Evolutionary conservation across 169 alveolate genomes (phyloP), one percentile per base, ranked within the genome.

Genomic region (Plasmodium adleri): DNA sequence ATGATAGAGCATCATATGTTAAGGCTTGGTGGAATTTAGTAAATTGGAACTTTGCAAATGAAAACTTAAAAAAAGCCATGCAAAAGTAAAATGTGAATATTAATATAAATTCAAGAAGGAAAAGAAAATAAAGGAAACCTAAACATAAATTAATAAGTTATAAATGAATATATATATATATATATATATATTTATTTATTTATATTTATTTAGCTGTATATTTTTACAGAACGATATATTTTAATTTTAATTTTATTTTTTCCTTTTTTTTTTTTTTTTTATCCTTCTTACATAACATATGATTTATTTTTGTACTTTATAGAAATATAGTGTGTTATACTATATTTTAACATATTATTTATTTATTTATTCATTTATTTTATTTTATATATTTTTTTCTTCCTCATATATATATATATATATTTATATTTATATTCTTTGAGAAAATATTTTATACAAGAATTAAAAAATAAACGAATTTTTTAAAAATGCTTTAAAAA

Each of bases 21-120:
- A 96, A 95, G 74, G 97, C 96, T 47, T 96, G 98, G 94, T 97
- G 99, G 99, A 95, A 96, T 80, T 93, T 97, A 52, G 97, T 98
- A 60, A 97, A 98, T 94, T 98, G 99, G 99, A 94, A 94, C 43
- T 97, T 95, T 56, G 98, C 96, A 32, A 94, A 94, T 75, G 90
- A 72, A 74, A 94, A 88, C 88, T 94, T 83, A 92, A 94, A 72
- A 73, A 74, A 52, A 52, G 92, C 74, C 39, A 87, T 86, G 73
- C 54, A 76, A 17, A 87, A 90, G 49, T 88, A 62, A 88, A 49
- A 45, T 62, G 10, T 72, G 24, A 17, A 6, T 22, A 56, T 4
- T 56, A 52, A 13, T 52, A 13, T 52, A 13, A 13, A 13, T 52
- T 15, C 62, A 10, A 52, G 47, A 39, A 4, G 9, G 47, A 39